Base-by-base conservation (phyloP, 2,329 filamentous ascomycete genomes). In the Nemania diffusa region DNA sequence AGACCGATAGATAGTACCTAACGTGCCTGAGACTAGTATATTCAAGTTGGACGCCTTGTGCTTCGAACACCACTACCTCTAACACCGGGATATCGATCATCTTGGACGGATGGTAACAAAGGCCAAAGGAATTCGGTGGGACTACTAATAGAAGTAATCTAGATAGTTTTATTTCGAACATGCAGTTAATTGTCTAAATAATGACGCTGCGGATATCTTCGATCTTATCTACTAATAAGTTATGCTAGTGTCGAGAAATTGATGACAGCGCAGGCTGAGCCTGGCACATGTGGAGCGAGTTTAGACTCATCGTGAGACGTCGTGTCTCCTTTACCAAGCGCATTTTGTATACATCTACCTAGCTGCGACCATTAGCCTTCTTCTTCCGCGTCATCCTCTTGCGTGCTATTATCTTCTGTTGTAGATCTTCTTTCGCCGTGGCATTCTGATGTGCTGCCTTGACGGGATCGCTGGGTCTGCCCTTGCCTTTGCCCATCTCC, bases 381-480 rank as follows among this genome's bases (percentile, higher is more conserved):
- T 90, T 91, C 79, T 91, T 91, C 66, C 93, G 88, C 84, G 91
- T 87, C 82, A 91, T 88, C 69, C 93, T 86, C 84, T 97, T 97
- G 79, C 92, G 90, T 56, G 89, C 90, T 79, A 97, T 97, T 75
- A 97, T 92, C 75, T 90, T 90, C 75, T 93, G 92, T 75, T 87
- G 81, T 75, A 87, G 78, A 1, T 78, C 78, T 57, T 82, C 73
- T 69, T 81, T 80, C 3, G 74, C 70, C n/a, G 67, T 64, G 29
- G 27, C 61, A 29, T 69, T 65, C 22, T 77, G 75, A 13, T 72
- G 73, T n/a, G 73, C 73, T 15, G 71, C 71, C 63, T 75, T 74
- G 7, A 69, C 71, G 13, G 61, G 57, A 27, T 67, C 64, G 20
- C 67, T 29, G 62, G 68, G 50, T 29, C 65, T 26, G 37, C 59